phyloP scores from a whole-genome alignment of 176 grass and related monocot genomes.

The Oryza meyeriana region DNA sequence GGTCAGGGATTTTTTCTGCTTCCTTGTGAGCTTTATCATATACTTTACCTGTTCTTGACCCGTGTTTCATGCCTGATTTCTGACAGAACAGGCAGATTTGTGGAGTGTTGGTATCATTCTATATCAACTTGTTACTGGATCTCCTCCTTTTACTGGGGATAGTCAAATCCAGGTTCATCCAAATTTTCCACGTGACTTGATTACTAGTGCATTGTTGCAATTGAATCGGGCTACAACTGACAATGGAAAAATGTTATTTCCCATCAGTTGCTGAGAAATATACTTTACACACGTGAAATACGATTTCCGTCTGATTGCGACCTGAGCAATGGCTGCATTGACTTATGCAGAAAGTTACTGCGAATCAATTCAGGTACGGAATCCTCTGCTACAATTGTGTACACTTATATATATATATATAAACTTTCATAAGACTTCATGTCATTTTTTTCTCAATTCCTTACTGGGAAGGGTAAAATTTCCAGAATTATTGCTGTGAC shows the following conservation, averaged over 20 bases:
- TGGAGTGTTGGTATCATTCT: conserved; percentile 98
- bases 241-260: conserved; percentile 26
- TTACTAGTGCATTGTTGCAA: conserved; percentile 6
- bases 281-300: conserved; percentile 64
- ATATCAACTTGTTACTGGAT: conserved; percentile 93
- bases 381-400: conserved; percentile 11
- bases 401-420: neutral
- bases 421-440: neutral
- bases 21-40: neutral
- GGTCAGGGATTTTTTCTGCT: conserved; percentile 40
- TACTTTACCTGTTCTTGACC: conserved; percentile 28
- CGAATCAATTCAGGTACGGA: conserved; percentile 69
- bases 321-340: conserved; percentile 72
- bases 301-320: conserved; percentile 55
- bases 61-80: conserved; percentile 20
- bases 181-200: conserved; percentile 16
- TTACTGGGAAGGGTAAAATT: conserved; percentile 5
- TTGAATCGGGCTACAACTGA: conserved; percentile 10
- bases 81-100: conserved; percentile 89
- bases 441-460: conserved; percentile 11
- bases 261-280: conserved; percentile 75
- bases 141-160: conserved; percentile 83
- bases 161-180: conserved; percentile 84
- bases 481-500: neutral
- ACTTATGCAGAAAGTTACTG: conserved; percentile 93